A percentile compares a stretch with the other conserved stretches of the same genome.
These are phyloP conservation scores for Coemansia aciculifera DNA, from an alignment of 192 early-diverging fungal genomes.

Conservation along the genomic window DNA sequence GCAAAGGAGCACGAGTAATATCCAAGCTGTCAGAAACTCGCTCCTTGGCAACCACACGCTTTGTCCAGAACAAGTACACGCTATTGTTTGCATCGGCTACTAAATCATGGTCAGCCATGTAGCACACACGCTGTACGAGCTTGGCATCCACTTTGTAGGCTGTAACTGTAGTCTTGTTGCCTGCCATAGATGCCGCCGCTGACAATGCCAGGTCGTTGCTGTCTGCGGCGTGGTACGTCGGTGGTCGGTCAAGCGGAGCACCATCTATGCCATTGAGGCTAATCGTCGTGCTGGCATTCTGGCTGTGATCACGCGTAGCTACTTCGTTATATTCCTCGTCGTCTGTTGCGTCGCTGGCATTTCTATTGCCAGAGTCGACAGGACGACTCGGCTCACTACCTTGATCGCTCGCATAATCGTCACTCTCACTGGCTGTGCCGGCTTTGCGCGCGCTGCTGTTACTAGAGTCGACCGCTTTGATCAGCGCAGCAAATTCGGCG, in stretches of 20 bases:
- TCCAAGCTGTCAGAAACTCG: not conserved
- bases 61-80: constrained; percentile 34
- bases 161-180: constrained; percentile 3
- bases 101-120: constrained; percentile 17
- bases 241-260: not conserved
- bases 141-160: constrained; percentile 27
- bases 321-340: not conserved
- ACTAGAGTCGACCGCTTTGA: not conserved
- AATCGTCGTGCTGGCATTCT: not conserved
- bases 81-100: constrained; percentile 14
- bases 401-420: not conserved
- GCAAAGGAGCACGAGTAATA: not conserved
- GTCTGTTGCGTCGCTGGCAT: not conserved
- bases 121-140: constrained; percentile 27
- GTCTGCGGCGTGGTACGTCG: constrained; percentile 1
- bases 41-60: constrained; percentile 14
- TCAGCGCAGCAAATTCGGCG: constrained; percentile 11
- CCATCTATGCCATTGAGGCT: not conserved
- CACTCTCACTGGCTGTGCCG: not conserved
- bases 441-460: not conserved
- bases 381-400: not conserved
- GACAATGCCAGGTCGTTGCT: not conserved
- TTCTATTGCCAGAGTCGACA: not conserved
- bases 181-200: not conserved
- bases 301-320: not conserved